Percentiles rank a stretch among this genome's conserved stretches.
Evolutionary conservation across 2,329 filamentous ascomycete genomes (phyloP).

Genomic region (Stromatinia cepivora): DNA sequence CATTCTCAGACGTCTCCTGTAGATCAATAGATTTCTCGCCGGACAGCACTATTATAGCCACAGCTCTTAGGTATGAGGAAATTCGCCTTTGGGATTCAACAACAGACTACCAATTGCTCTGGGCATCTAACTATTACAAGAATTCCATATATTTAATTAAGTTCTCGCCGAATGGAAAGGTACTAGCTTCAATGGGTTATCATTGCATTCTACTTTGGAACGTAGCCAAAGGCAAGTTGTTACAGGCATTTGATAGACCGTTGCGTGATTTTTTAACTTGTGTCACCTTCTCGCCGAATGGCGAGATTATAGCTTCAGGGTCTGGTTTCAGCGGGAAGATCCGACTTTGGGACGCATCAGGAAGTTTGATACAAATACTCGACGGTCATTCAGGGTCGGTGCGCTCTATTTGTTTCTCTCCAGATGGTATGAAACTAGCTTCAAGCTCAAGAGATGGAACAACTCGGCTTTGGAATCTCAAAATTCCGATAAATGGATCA

Average conservation of each 20-base stretch:
- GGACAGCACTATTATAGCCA: not conserved
- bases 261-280: too few species aligned
- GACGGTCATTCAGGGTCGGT: not conserved
- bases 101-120: not conserved
- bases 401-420: not conserved
- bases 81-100: not conserved
- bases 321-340: not conserved
- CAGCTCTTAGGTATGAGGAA: not conserved
- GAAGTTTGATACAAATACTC: not conserved
- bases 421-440: not conserved
- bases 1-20: not conserved
- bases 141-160: not conserved
- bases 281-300: not conserved
- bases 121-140: not conserved
- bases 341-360: conserved; percentile 25
- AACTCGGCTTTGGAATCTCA: not conserved
- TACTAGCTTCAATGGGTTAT: not conserved
- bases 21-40: not conserved
- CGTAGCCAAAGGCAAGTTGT: not conserved
- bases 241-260: not conserved
- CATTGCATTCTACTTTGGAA: not conserved
- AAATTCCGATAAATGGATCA: too few species aligned
- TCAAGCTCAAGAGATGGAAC: not conserved
- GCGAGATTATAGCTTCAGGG: not conserved
- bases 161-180: not conserved